Evolutionary conservation across 768 basidiomycete species (phyloP).

Genomic region (Boletus sensibilis): DNA sequence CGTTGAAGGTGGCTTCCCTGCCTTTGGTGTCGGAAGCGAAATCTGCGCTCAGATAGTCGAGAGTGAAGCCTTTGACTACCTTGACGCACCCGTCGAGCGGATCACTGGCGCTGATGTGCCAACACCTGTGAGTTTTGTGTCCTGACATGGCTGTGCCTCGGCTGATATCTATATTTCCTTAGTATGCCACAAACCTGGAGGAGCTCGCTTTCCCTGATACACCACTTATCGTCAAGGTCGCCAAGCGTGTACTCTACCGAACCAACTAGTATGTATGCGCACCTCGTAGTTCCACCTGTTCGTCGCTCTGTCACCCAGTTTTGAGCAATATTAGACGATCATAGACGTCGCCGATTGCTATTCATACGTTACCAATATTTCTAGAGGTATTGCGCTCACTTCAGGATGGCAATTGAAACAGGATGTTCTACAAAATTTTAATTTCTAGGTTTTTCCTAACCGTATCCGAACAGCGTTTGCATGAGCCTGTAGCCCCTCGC

Average conservation of each 20-base stretch:
- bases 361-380: slow-evolving; percentile 13
- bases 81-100: slow-evolving; percentile 97
- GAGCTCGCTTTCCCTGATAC: slow-evolving; percentile 92
- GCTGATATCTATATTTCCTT: slow-evolving; percentile 13
- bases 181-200: slow-evolving; percentile 93
- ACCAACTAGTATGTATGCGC: slow-evolving; percentile 56
- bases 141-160: slow-evolving; percentile 6
- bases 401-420: not conserved
- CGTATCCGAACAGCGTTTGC: slow-evolving; percentile 94
- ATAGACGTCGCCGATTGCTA: slow-evolving; percentile 18
- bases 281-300: slow-evolving; percentile 11
- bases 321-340: slow-evolving; percentile 19
- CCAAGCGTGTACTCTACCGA: slow-evolving; percentile 89
- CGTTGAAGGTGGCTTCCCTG: slow-evolving; percentile 98
- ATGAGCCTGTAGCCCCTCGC: slow-evolving; percentile 93
- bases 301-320: slow-evolving; percentile 11
- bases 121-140: slow-evolving; percentile 70
- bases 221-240: slow-evolving; percentile 86
- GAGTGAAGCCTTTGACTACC: slow-evolving; percentile 96
- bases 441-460: slow-evolving; percentile 34
- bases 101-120: slow-evolving; percentile 97
- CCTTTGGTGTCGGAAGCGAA: slow-evolving; percentile 97
- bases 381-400: slow-evolving; percentile 7
- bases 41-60: slow-evolving; percentile 97
- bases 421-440: not conserved